A percentile compares a stretch with the other conserved stretches of the same genome.
Conservation (phyloP, 2,329 filamentous ascomycete species). For the Botrytis byssoidea region DNA sequence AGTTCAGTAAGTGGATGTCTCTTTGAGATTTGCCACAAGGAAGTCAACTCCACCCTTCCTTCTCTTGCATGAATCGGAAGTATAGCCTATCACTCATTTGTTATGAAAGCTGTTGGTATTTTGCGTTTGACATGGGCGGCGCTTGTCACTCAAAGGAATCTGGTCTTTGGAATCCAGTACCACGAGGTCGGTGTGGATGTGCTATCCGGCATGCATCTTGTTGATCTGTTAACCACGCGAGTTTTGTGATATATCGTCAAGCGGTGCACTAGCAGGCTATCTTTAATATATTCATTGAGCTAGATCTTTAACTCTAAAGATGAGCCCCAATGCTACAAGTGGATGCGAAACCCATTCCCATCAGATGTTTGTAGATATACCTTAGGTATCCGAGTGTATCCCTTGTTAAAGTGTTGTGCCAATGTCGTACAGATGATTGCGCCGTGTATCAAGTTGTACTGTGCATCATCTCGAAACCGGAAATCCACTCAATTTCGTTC, state of each 20-base stretch:
- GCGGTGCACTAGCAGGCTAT: constrained; percentile 4
- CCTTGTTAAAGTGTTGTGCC: neutral
- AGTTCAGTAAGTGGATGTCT: constrained; percentile 3
- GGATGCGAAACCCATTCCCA: neutral
- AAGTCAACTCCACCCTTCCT: neutral
- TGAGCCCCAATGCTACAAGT: constrained; percentile 13
- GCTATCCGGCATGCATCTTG: neutral
- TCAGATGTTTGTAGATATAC: constrained; percentile 7
- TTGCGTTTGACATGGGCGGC: neutral
- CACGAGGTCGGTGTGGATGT: constrained; percentile 7
- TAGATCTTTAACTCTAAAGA: constrained; percentile 7
- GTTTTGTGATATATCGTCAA: constrained; percentile 11
- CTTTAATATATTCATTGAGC: neutral
- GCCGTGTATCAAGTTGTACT: constrained; percentile 1
- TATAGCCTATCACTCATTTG: neutral
- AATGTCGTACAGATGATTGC: neutral
- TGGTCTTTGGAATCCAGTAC: neutral
- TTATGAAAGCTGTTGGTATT: neutral
- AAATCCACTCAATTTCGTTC: neutral
- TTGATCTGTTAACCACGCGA: constrained; percentile 8
- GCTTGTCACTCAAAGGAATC: neutral
- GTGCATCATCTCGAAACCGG: neutral
- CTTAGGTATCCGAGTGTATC: neutral
- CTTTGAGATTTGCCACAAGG: neutral
- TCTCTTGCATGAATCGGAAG: neutral